Evolutionary conservation across 352 stramenopile genomes (phyloP).

Genomic region (Phytophthora niederhauseri): DNA sequence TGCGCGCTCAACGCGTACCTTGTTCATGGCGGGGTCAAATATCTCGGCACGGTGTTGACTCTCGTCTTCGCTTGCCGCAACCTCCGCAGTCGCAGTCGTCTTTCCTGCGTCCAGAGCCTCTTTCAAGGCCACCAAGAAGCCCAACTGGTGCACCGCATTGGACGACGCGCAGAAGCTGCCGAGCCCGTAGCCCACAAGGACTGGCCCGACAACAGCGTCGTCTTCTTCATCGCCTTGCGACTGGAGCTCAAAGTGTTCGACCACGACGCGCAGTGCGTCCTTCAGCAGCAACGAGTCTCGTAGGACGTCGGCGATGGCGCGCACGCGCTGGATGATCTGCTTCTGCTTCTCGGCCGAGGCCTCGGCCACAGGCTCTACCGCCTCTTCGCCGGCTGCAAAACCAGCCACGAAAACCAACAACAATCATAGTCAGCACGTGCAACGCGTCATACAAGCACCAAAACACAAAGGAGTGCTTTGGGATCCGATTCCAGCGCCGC

Average conservation of each 20-base stretch:
- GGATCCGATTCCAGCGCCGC: background rate
- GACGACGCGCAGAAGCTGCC: constrained; percentile 76
- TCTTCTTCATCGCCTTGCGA: constrained; percentile 5
- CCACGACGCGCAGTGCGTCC: constrained; percentile 31
- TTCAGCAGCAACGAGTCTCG: constrained; percentile 36
- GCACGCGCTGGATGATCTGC: constrained; percentile 48
- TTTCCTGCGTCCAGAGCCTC: constrained; percentile 24
- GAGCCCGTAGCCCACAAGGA: constrained; percentile 72
- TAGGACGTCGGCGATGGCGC: constrained; percentile 40
- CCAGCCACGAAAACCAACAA: background rate
- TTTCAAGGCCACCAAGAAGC: constrained; percentile 56
- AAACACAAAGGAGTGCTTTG: background rate
- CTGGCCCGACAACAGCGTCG: constrained; percentile 5
- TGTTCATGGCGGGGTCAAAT: constrained; percentile 84
- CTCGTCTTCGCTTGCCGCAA: background rate
- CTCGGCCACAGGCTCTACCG: constrained; percentile 29
- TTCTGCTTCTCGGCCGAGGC: constrained; percentile 43
- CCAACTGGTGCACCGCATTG: constrained; percentile 82
- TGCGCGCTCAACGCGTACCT: constrained; percentile 34
- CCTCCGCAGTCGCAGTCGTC: background rate
- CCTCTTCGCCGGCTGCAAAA: constrained; percentile 27
- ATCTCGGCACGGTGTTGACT: constrained; percentile 42
- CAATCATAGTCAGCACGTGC: constrained; percentile 1
- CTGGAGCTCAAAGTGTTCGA: constrained; percentile 31
- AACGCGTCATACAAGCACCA: background rate